phyloP scores from a whole-genome alignment of 176 grass and related monocot species.

The Eleusine indica region DNA sequence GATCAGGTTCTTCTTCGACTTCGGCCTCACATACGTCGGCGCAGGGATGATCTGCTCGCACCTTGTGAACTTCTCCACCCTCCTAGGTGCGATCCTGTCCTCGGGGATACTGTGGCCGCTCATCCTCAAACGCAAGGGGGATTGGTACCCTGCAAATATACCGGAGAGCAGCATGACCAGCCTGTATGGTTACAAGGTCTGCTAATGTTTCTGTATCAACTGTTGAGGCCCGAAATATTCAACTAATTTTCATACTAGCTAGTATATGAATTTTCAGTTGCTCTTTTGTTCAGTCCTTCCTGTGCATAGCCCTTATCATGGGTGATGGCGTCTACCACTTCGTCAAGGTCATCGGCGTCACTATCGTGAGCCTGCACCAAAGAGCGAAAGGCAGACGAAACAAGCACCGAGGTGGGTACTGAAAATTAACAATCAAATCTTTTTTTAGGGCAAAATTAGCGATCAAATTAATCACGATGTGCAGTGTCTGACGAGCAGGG shows the following conservation, averaged over 20 bases:
- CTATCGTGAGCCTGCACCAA: too few species aligned
- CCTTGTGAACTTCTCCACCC: constrained; percentile 62
- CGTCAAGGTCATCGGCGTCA: constrained; percentile 45
- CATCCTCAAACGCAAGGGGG: constrained; percentile 63
- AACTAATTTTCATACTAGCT: background rate
- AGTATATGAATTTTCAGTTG: too few species aligned
- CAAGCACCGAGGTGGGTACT: too few species aligned
- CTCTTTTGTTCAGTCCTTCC: constrained; percentile 53
- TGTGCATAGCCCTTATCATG: constrained; percentile 72
- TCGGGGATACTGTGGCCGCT: constrained; percentile 84
- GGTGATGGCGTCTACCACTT: constrained; percentile 75
- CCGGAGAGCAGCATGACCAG: constrained; percentile 44
- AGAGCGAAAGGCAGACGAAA: too few species aligned
- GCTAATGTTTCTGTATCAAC: too few species aligned
- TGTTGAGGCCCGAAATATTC: too few species aligned
- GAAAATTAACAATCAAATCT: too few species aligned
- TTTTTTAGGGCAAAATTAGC: too few species aligned
- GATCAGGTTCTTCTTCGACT: constrained; percentile 73
- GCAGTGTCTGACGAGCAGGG: too few species aligned
- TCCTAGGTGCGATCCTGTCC: constrained; percentile 57
- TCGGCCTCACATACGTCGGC: constrained; percentile 78
- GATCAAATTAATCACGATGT: too few species aligned
- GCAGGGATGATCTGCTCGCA: constrained; percentile 87
- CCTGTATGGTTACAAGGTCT: constrained; percentile 55
- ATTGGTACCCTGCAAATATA: constrained; percentile 57